These are phyloP conservation scores for Colletotrichum destructivum DNA, from an alignment of 2,329 filamentous ascomycete genomes.

Conservation along the genomic window DNA sequence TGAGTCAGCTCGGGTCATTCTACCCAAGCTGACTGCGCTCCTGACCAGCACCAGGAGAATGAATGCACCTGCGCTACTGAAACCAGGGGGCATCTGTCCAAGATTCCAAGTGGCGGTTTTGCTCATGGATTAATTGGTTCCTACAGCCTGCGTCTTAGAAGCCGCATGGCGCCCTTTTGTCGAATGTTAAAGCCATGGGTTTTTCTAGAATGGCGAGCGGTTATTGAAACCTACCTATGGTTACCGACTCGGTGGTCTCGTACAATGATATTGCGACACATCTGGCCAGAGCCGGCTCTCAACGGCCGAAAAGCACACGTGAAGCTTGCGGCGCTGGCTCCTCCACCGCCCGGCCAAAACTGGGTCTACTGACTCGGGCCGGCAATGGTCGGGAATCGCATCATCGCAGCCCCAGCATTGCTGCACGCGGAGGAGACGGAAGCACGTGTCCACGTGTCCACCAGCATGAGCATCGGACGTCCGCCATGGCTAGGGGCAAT, in stretches of 20 bases:
- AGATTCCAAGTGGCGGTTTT: not conserved
- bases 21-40: constrained; percentile 21
- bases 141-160: not conserved
- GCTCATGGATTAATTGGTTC: not conserved
- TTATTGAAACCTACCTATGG: not conserved
- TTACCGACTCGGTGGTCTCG: not conserved
- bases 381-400: constrained; percentile 31
- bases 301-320: not conserved
- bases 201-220: not conserved
- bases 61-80: constrained; percentile 26
- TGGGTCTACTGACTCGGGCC: constrained; percentile 28
- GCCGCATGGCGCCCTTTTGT: not conserved
- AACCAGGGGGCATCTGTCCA: constrained; percentile 19
- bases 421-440: constrained; percentile 1
- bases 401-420: constrained; percentile 8
- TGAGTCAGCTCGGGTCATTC: constrained; percentile 12
- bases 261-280: not conserved
- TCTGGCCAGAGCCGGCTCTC: constrained; percentile 1
- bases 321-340: constrained; percentile 16
- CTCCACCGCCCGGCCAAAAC: not conserved
- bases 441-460: constrained; percentile 26
- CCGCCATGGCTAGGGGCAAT: not conserved
- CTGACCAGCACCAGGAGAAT: constrained; percentile 16
- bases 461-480: not conserved
- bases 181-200: not conserved